Evolutionary conservation across 2,329 filamentous ascomycete species (phyloP).

Genomic region (Fusarium cyanostomum): DNA sequence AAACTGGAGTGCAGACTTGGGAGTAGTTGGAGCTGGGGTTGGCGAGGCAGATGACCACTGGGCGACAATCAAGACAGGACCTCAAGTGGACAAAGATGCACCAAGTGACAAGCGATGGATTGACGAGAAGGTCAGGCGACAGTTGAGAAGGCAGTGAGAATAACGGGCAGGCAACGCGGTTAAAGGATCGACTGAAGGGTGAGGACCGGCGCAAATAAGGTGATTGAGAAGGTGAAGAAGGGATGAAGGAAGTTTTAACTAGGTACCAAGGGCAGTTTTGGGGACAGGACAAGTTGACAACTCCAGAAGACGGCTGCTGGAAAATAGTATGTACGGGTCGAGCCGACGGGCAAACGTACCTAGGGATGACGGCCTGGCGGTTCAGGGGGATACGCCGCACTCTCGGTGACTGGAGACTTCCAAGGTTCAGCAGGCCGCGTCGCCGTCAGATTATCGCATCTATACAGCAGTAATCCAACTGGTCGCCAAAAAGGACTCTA

Average conservation of each 20-base stretch:
- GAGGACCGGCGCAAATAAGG: slow-evolving; percentile 14
- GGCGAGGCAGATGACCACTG: slow-evolving; percentile 32
- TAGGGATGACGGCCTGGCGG: background rate
- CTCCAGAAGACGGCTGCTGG: slow-evolving; percentile 31
- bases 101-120: slow-evolving; percentile 28
- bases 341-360: background rate
- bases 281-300: slow-evolving; percentile 30
- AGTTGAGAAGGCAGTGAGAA: slow-evolving; percentile 19
- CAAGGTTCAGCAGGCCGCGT: slow-evolving; percentile 30
- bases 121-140: slow-evolving; percentile 33
- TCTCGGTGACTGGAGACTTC: background rate
- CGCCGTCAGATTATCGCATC: slow-evolving; percentile 26
- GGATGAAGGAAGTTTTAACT: slow-evolving; percentile 8
- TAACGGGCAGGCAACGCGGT: slow-evolving; percentile 13
- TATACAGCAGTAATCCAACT: slow-evolving; percentile 7
- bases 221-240: slow-evolving; percentile 12
- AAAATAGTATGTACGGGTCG: slow-evolving; percentile 35
- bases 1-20: slow-evolving; percentile 31
- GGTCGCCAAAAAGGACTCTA: slow-evolving; percentile 5
- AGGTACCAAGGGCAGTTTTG: slow-evolving; percentile 13
- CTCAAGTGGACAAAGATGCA: slow-evolving; percentile 22
- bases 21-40: slow-evolving; percentile 28
- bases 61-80: slow-evolving; percentile 32
- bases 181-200: slow-evolving; percentile 38
- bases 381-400: slow-evolving; percentile 26